Evolutionary conservation across 768 basidiomycete species (phyloP), one percentile per base, ranked within the genome.

Genomic region (Leccinum subgranulosum): DNA sequence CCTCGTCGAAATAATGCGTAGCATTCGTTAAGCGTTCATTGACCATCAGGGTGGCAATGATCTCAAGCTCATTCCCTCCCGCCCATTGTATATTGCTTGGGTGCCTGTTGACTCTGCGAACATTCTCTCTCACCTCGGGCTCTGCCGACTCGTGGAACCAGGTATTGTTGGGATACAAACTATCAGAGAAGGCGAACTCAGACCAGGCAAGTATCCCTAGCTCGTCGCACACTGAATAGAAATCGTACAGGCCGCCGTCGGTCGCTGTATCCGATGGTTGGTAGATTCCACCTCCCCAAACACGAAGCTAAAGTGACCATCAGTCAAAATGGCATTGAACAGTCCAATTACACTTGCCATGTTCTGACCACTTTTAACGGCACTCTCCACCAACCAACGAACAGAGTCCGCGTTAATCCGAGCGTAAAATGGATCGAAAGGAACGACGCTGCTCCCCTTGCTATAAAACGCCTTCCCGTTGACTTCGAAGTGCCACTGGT

Each of bases 191-290:
- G 36, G 31, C 31, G 36, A 58, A 77, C 60, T 85, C 84, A 1
- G 82, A 82, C 84, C 84, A 84, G 1, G 77, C 82, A 49, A 85
- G 70, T 58, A 84, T 82, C 7, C 84, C 83, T 0, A 85, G 74
- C 60, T 84, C 82, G 64, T 85, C 83, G 64, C 83, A 84, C 23
- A 81, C 64, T 1, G 78, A 76, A 66, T 84, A 84, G 61, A 84
- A 83, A 58, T 81, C 76, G 62, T 85, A 84, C 10, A 75, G 77
- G 23, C 82, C 83, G 1, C 75, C 74, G 10, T 74, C 74, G 1
- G 72, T 71, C 8, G 66, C 64, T 7, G 74, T 58, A 10, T 74
- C 72, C 1, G 79, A 77, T 3, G 80, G 80, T 54, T 81, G 80
- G 60, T 81, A 81, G 1, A 75, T 76, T 0, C 84, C 84, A 2